Base-by-base conservation (phyloP, 257 asterid species). In the Osmanthus fragrans region DNA sequence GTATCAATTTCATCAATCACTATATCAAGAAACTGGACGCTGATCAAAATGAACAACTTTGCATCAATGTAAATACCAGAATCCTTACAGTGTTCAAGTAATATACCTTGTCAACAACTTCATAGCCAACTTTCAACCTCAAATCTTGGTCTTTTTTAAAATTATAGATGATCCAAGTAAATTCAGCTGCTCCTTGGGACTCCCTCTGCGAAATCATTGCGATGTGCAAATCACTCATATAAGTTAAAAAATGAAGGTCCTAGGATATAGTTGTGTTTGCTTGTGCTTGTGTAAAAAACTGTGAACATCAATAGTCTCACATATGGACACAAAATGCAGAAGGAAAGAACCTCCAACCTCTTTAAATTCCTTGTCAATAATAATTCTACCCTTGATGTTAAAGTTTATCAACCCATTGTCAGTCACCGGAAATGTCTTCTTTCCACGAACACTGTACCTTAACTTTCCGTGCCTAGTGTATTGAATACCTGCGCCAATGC, bases 121-220 rank as follows among this genome's bases (percentile, higher is more conserved):
- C 89, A 18, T 90, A 95, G 77, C 99, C 99, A 81, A 89, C 78
- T 83, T 93, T 95, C 79, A 95, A 81, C 76, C 91, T 87, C 82
- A 93, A 78, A 81, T 93, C 98, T 82, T 92, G 99, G 80, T 86
- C 94, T 40, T 87, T 85, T 68, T 87, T 94, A 68, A 93, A 88
- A 77, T 91, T 71, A 76, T 75, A 81, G 84, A 90, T 82, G 82
- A 76, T 76, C 92, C 94, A 92, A 85, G 85, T 82, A 80, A 95
- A 85, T 82, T 95, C 99, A 76, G 93, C 88, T 58, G 94, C 92
- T 70, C 92, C 99, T 60, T 84, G 72, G 76, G 90, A 78, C 56
- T 80, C 86, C 70, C 73, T 71, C 99, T 96, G 97, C 71, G 63
- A 70, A 25, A 51, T 77, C 80, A 80, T 58, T 75, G 74, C 7